Percentiles rank a stretch among this genome's conserved stretches.
Conservation (phyloP, 768 basidiomycete species). For the Solioccasus polychromus region DNA sequence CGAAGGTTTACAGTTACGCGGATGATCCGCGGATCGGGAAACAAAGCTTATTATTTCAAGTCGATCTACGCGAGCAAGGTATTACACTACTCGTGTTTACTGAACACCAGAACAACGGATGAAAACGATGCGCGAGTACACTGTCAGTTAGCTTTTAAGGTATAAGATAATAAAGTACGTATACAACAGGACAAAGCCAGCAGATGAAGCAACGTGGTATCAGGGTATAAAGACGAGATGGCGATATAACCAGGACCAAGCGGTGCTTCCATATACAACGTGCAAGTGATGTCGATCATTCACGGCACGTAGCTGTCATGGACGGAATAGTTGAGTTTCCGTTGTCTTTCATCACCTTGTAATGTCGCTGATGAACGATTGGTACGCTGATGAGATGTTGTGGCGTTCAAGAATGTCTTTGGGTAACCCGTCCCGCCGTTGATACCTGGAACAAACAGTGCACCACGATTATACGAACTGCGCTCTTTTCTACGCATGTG, state of each 20-base stretch:
- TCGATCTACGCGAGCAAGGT: constrained; percentile 11
- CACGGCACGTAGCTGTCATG: constrained; percentile 9
- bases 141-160: constrained; percentile 27
- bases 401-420: constrained; percentile 28
- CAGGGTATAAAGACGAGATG: constrained; percentile 2
- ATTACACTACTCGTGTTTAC: constrained; percentile 9
- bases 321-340: constrained; percentile 16
- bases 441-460: constrained; percentile 57
- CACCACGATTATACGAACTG: constrained; percentile 75
- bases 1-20: constrained; percentile 25
- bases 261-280: neutral
- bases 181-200: constrained; percentile 17
- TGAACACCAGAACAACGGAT: constrained; percentile 8
- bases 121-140: constrained; percentile 16
- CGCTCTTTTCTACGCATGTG: constrained; percentile 80
- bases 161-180: constrained; percentile 33
- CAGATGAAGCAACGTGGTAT: constrained; percentile 19
- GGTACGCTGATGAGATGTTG: constrained; percentile 16
- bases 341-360: constrained; percentile 26
- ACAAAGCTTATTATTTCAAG: constrained; percentile 9
- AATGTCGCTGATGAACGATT: constrained; percentile 11
- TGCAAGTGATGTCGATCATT: neutral
- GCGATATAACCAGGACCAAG: constrained; percentile 10
- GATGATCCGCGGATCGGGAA: constrained; percentile 24
- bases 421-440: constrained; percentile 23